These are phyloP conservation scores for Sabuloglossum arenarium DNA, from an alignment of 495 filamentous ascomycete species.

Conservation along the genomic window DNA sequence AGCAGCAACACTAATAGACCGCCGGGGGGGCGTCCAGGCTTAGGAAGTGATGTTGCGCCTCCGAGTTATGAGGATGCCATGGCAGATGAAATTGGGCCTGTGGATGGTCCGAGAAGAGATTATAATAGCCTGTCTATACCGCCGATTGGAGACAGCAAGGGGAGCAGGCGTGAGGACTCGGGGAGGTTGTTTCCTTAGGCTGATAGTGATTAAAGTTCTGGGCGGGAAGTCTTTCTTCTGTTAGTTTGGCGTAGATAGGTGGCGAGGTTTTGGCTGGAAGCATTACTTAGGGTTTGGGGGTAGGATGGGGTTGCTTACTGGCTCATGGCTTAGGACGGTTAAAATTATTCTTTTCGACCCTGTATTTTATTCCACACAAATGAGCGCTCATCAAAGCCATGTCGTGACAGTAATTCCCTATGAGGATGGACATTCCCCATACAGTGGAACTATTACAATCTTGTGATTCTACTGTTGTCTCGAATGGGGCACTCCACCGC, in stretches of 20 bases:
- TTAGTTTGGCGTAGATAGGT: neutral
- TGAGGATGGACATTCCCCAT: too few relatives aligned
- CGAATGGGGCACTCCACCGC: too few relatives aligned
- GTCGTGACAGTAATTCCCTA: too few relatives aligned
- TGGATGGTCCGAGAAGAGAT: conserved; percentile 6
- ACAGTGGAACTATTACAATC: too few relatives aligned
- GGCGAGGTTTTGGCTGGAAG: neutral
- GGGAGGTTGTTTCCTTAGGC: neutral
- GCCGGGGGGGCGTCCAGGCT: neutral
- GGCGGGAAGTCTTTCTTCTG: neutral
- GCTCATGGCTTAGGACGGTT: neutral
- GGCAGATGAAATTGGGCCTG: conserved; percentile 6
- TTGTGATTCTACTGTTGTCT: too few relatives aligned
- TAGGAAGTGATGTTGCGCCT: neutral
- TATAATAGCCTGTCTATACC: neutral
- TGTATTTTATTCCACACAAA: too few relatives aligned
- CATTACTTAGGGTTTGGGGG: neutral
- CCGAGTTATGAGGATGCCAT: conserved; percentile 9
- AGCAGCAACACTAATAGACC: neutral
- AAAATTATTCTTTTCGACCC: neutral
- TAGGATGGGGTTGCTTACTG: neutral
- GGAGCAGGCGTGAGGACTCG: neutral
- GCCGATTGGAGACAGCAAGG: neutral
- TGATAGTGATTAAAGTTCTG: neutral
- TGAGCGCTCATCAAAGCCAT: too few relatives aligned